phyloP scores from a whole-genome alignment of 768 basidiomycete species.

The Trametes elegans region DNA sequence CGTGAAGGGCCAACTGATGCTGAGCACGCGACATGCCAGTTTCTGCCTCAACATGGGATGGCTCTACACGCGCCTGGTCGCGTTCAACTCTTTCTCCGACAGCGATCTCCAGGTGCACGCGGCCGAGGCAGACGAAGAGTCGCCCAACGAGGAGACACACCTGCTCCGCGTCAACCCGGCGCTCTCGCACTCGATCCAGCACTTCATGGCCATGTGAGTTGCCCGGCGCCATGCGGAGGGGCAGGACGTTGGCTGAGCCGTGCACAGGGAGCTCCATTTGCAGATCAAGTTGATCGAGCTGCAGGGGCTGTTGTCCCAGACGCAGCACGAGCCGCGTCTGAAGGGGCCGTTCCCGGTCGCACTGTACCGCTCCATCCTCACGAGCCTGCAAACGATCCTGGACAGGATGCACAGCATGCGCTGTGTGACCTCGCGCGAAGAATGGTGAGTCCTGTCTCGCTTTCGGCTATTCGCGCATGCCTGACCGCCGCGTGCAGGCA shows the following conservation, averaged over 20 bases:
- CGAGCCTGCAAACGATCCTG: slow-evolving; percentile 79
- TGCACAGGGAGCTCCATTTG: slow-evolving; percentile 85
- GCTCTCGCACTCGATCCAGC: slow-evolving; percentile 64
- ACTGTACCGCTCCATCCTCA: slow-evolving; percentile 80
- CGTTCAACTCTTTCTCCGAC: slow-evolving; percentile 75
- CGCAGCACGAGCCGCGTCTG: slow-evolving; percentile 89
- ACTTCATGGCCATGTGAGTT: slow-evolving; percentile 90
- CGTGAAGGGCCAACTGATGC: background rate
- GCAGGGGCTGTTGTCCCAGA: slow-evolving; percentile 80
- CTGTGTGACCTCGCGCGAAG: slow-evolving; percentile 93
- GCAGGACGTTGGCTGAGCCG: too few species aligned
- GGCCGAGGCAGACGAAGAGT: slow-evolving; percentile 22
- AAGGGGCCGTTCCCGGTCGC: slow-evolving; percentile 93
- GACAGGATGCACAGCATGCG: slow-evolving; percentile 94
- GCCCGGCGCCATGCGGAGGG: too few species aligned
- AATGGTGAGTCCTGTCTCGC: slow-evolving; percentile 59
- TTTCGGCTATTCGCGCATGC: slow-evolving; percentile 3
- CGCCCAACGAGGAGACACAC: slow-evolving; percentile 33
- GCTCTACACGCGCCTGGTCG: slow-evolving; percentile 90
- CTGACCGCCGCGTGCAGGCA: slow-evolving; percentile 46
- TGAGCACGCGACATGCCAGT: slow-evolving; percentile 38
- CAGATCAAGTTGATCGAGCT: slow-evolving; percentile 89
- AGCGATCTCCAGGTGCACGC: slow-evolving; percentile 28
- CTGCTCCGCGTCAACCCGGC: slow-evolving; percentile 38
- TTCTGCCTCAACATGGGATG: slow-evolving; percentile 93